Evolutionary conservation across 345 rosid genomes (phyloP).

Genomic region (Eucalyptus albens): DNA sequence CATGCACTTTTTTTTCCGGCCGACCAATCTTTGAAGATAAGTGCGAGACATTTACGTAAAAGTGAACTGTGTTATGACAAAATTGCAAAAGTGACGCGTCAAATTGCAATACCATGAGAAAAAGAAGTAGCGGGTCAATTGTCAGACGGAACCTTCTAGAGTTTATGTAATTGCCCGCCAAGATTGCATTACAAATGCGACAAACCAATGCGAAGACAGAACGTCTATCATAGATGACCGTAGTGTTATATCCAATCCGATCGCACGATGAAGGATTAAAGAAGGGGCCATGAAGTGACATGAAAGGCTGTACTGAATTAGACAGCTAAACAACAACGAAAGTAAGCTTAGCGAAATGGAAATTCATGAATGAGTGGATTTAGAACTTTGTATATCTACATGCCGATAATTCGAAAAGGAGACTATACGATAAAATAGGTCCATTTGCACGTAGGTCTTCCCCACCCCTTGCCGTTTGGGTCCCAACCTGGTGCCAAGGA

Average conservation of each 20-base stretch:
- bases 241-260: background rate
- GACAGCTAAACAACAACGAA: background rate
- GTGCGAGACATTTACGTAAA: background rate
- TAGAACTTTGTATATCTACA: background rate
- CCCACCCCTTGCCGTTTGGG: rapidly evolving
- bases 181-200: background rate
- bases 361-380: background rate
- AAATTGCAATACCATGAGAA: background rate
- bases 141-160: background rate
- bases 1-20: background rate
- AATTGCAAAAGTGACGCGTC: background rate
- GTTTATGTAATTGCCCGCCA: background rate
- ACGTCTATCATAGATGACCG: background rate
- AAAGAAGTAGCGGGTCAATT: background rate
- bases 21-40: background rate
- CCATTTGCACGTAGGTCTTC: background rate
- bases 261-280: background rate
- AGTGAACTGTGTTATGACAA: background rate
- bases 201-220: background rate
- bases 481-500: background rate
- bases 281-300: background rate
- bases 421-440: background rate
- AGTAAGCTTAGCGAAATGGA: background rate
- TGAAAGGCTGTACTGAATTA: background rate
- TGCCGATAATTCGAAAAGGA: background rate